Conservation (phyloP, 2,329 filamentous ascomycete species). For the Volutella citrinella region DNA sequence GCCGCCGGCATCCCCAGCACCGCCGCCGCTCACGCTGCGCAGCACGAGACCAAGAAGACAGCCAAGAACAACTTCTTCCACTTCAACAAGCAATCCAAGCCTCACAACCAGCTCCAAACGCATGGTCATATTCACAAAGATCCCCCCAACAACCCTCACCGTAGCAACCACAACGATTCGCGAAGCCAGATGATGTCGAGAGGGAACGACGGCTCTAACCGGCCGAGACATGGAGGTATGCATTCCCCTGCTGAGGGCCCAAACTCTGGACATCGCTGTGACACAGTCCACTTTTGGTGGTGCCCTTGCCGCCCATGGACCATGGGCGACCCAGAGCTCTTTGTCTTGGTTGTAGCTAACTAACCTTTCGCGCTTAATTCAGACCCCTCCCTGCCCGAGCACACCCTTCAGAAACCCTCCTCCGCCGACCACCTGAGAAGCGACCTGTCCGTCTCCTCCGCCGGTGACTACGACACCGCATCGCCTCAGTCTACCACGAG, state of each 20-base stretch:
- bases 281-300: too few relatives aligned
- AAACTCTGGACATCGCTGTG: too few relatives aligned
- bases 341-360: too few relatives aligned
- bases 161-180: constrained; percentile 31
- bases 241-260: too few relatives aligned
- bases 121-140: constrained; percentile 14
- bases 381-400: constrained; percentile 27
- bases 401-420: constrained; percentile 36
- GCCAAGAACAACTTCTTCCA: constrained; percentile 50
- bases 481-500: constrained; percentile 35
- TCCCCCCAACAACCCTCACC: constrained; percentile 8
- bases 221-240: constrained; percentile 33
- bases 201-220: constrained; percentile 30
- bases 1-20: constrained; percentile 6
- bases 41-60: constrained; percentile 39
- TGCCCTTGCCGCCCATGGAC: too few relatives aligned
- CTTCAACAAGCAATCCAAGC: constrained; percentile 46
- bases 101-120: constrained; percentile 32
- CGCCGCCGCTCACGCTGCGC: constrained; percentile 13
- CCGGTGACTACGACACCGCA: constrained; percentile 43
- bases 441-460: constrained; percentile 50
- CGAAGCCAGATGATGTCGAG: constrained; percentile 38
- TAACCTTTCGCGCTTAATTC: constrained; percentile 12
- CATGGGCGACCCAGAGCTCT: too few relatives aligned
- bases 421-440: constrained; percentile 46